Base-by-base conservation (phyloP, 192 early-diverging fungal species). In the Thoreauomyces humboldtii region DNA sequence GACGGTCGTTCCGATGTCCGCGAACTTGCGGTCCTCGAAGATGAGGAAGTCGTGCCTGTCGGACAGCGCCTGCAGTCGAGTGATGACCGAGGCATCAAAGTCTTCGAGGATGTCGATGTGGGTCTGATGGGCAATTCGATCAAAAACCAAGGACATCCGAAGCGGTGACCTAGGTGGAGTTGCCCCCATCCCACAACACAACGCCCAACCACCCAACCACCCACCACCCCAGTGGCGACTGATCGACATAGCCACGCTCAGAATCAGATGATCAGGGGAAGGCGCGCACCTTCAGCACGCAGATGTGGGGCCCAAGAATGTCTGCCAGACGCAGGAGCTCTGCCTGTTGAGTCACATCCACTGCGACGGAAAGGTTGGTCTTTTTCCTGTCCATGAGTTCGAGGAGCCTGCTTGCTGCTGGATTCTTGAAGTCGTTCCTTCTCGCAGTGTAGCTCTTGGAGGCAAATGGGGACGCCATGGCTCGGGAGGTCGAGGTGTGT, bases 11-110 rank as follows among this genome's bases (percentile, higher is more conserved):
- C 89, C 96, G 73, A 98, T 98, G 70, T 98, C 96, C 50, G 94
- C 94, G 81, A 98, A 98, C 79, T 98, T 98, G 75, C 96, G 88
- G 77, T 98, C 95, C 70, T 98, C 95, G 72, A 98, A 98, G 66
- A 99, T 97, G 76, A 99, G 61, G 77, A 96, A 99, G 66, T 91
- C 84, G 73, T 98, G 94, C 72, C 91, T 89, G 36, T 82, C 76
- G 15, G 90, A 84, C 55, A 99, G 82, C 0, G 70, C 82, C 35
- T 77, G 73, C 25, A 99, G 86, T 66, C 86, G 78, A 7, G 69
- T 76, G 19, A 91, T 85, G 53, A 96, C 74, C 65, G 94, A 89
- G 32, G 73, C 63, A 72, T 96, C 94, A 88, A 98, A 99, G 78
- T 99, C 95, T 11, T 80, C 75, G 15, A 99, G 77, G 50, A 96